These are phyloP conservation scores for Blastobotrys muscicola DNA, from an alignment of 805 yeast genomes.

Conservation along the genomic window DNA sequence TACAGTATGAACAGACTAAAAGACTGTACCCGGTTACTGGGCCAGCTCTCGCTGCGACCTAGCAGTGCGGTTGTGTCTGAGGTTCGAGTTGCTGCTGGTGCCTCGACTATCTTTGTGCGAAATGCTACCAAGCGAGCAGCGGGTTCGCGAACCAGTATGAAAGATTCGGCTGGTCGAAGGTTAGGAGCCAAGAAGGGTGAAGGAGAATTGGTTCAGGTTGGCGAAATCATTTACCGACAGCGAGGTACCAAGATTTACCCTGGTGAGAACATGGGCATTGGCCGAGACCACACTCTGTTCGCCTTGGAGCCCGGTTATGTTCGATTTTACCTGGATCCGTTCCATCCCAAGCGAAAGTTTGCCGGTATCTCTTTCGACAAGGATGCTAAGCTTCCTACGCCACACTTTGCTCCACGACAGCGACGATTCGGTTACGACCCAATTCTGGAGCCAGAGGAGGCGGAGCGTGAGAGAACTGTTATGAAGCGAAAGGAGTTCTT, in stretches of 20 bases:
- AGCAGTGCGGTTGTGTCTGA: neutral
- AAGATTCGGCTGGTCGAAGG: conserved; percentile 91
- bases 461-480: conserved; percentile 48
- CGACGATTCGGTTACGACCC: conserved; percentile 73
- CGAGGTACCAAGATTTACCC: conserved; percentile 93
- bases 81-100: neutral
- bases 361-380: conserved; percentile 75
- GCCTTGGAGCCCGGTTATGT: conserved; percentile 92
- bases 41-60: neutral
- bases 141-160: conserved; percentile 89
- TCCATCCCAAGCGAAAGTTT: conserved; percentile 86
- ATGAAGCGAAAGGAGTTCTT: conserved; percentile 61
- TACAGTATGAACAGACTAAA: neutral
- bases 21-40: too few relatives aligned
- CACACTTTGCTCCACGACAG: conserved; percentile 81
- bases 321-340: conserved; percentile 85
- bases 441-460: conserved; percentile 40
- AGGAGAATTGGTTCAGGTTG: conserved; percentile 64
- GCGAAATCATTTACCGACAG: conserved; percentile 85
- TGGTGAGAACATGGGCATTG: conserved; percentile 77
- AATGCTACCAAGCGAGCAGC: conserved; percentile 90
- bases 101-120: conserved; percentile 39
- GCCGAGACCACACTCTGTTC: conserved; percentile 86
- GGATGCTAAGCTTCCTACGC: conserved; percentile 64
- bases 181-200: conserved; percentile 86